A percentile compares a stretch with the other conserved stretches of the same genome.
phyloP scores from a whole-genome alignment of 31 red algal genomes.

The Endocladia muricata region DNA sequence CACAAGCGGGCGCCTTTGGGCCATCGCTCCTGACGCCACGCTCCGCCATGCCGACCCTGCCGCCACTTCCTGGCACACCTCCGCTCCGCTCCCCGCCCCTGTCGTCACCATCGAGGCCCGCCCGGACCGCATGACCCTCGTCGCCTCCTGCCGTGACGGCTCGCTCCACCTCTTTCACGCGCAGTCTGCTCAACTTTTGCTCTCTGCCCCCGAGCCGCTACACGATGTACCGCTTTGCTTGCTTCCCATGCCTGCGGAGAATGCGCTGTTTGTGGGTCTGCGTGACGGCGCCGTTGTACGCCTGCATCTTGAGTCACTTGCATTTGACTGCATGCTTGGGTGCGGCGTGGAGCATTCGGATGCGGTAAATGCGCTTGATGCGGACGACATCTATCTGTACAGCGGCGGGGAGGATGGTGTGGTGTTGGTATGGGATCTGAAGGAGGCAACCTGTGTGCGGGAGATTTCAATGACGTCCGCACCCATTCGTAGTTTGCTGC shows the following conservation, averaged over 20 bases:
- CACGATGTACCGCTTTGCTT: constrained; percentile 42
- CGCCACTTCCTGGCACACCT: constrained; percentile 14
- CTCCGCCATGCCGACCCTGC: constrained; percentile 14
- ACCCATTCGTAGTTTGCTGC: constrained; percentile 41
- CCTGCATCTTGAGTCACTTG: constrained; percentile 31
- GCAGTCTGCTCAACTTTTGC: constrained; percentile 11
- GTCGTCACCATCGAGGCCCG: constrained; percentile 17
- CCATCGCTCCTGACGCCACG: constrained; percentile 32
- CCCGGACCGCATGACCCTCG: constrained; percentile 14
- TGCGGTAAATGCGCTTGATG: constrained; percentile 44
- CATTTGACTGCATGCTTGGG: constrained; percentile 62
- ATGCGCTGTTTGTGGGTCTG: constrained; percentile 51
- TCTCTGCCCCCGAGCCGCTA: constrained; percentile 5
- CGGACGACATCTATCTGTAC: constrained; percentile 43
- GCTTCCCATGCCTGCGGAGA: constrained; percentile 27
- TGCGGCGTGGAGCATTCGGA: constrained; percentile 51
- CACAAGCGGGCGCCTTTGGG: constrained; percentile 37
- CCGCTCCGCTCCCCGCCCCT: constrained; percentile 9
- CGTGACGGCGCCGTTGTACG: constrained; percentile 49
- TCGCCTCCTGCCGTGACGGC: constrained; percentile 32
- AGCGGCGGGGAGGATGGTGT: constrained; percentile 48
- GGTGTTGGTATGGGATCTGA: constrained; percentile 63
- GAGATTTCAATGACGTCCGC: constrained; percentile 36
- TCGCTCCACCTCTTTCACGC: constrained; percentile 40
- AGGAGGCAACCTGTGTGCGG: constrained; percentile 30